Base-by-base conservation (phyloP, 1,139 yeast species). In the Suhomyces taliae region DNA sequence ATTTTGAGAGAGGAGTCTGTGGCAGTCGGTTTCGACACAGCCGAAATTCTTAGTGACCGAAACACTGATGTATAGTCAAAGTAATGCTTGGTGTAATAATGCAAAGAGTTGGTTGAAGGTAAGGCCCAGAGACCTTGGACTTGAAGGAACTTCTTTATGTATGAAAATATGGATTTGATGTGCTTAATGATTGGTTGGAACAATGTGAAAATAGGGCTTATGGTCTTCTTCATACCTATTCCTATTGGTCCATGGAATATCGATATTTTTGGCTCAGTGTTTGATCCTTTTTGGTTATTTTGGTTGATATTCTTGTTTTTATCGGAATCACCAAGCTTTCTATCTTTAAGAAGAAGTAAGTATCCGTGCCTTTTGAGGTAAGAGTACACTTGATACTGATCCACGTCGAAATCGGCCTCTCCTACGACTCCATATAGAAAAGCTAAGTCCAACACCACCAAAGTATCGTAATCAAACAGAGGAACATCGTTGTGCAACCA, bases 351-450 rank as follows among this genome's bases (percentile, higher is more conserved):
- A 29, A 67, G 71, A 1, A 90, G 85, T 35, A 87, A 76, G 60
- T 85, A 91, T 0, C 98, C 98, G 44, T 83, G 76, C 57, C 96
- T 77, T 59, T 87, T 88, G 57, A 91, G 71, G 52, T 87, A 79
- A 0, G 93, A 77, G 64, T 85, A 91, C 0, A 88, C 90, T 44
- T 81, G 84, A 54, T 85, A 82, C 46, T 74, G 69, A 49, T 87
- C 88, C 19, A 84, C 56, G 36, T 45, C 70, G 45, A 46, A 51
- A 2, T 41, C 40, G n/a, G 63, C 49, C 15, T 59, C 57, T 32
- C 85, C 70, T 35, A 81, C 72, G 14, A 78, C 66, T 0, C 85
- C 67, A 63, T 90, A 89, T 4, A 87, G 72, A 43, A 81, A 85
- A 53, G 88, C 86, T 31, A 91, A 65, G 45, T 85, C 78, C 61